Conservation (phyloP, 2,329 filamentous ascomycete species). For the Diaporthe caulivora region DNA sequence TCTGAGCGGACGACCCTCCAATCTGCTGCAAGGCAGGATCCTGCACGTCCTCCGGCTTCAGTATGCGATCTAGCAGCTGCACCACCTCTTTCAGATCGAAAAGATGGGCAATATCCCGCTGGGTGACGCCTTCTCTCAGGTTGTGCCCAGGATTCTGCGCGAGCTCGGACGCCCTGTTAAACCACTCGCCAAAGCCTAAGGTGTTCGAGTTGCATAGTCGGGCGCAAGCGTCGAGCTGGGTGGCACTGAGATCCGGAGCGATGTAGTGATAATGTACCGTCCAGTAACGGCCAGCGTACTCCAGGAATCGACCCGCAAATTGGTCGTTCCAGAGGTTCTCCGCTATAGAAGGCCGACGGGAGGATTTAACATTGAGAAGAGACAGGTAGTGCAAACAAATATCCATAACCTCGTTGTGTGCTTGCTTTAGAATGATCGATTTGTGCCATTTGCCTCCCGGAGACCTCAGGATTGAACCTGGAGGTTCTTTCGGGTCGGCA, state of each 20-base stretch:
- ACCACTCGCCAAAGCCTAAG: constrained; percentile 22
- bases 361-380: constrained; percentile 14
- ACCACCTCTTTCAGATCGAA: constrained; percentile 25
- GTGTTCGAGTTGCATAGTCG: constrained; percentile 28
- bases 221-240: constrained; percentile 26
- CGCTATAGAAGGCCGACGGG: constrained; percentile 4
- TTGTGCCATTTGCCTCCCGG: constrained; percentile 15
- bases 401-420: not conserved
- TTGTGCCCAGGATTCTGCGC: constrained; percentile 11
- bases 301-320: constrained; percentile 6
- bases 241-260: constrained; percentile 4
- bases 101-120: constrained; percentile 18
- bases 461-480: no score
- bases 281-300: constrained; percentile 27
- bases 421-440: constrained; percentile 3
- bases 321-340: constrained; percentile 27
- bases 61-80: constrained; percentile 14
- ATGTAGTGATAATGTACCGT: constrained; percentile 11
- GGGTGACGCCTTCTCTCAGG: constrained; percentile 17
- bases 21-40: not conserved
- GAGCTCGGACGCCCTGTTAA: constrained; percentile 12
- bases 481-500: not conserved
- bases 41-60: constrained; percentile 14
- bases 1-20: not conserved
- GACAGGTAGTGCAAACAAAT: constrained; percentile 28